These are phyloP conservation scores for Dalbergia cultrata DNA, from an alignment of 306 rosid species.

Conservation along the genomic window DNA sequence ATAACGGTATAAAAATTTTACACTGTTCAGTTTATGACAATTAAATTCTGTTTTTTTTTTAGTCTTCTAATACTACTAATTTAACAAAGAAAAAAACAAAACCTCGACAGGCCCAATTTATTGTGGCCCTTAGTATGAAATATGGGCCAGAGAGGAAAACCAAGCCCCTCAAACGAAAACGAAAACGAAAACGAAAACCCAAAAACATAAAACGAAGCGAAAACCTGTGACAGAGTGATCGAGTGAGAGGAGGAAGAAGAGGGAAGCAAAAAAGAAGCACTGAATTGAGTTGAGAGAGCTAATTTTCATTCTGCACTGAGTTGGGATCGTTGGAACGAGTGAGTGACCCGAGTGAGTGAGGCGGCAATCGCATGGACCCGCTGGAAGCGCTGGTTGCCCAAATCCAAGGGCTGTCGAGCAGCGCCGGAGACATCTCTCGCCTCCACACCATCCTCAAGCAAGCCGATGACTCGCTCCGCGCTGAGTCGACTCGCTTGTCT, in stretches of 20 bases:
- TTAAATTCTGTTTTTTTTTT: no score
- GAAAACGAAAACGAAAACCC: no score
- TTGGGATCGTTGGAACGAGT: constrained; percentile 22
- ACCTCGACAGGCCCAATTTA: no score
- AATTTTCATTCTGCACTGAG: neutral
- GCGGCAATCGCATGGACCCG: constrained; percentile 44
- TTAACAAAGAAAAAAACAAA: no score
- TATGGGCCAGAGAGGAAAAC: no score
- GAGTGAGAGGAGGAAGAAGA: neutral
- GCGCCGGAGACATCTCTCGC: constrained; percentile 51
- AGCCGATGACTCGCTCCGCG: constrained; percentile 67
- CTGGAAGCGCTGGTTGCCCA: constrained; percentile 58
- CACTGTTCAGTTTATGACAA: no score
- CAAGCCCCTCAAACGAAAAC: no score
- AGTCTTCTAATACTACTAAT: no score
- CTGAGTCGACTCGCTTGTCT: constrained; percentile 64
- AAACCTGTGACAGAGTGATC: neutral
- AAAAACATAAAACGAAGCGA: no score
- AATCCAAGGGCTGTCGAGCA: constrained; percentile 73
- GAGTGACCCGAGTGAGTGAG: neutral
- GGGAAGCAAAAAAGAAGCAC: neutral
- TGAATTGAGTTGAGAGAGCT: neutral
- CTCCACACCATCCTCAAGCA: constrained; percentile 72
- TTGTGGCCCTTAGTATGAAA: no score
- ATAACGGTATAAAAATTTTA: no score